Evolutionary conservation across 345 rosid species (phyloP).

Genomic region (Ceriops tagal): DNA sequence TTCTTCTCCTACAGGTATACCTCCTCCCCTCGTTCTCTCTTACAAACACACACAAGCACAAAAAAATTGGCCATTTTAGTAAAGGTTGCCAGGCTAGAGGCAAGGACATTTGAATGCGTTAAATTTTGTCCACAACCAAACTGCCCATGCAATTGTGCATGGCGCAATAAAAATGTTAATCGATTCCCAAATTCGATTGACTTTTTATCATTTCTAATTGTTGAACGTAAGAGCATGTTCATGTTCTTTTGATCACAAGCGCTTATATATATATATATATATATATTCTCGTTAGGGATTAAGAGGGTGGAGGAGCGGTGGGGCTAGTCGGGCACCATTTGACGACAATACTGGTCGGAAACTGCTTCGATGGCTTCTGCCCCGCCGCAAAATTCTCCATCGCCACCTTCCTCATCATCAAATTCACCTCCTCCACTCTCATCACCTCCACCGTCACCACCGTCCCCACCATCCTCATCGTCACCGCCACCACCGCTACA

Average conservation of each 20-base stretch:
- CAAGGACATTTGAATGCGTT: too few species aligned
- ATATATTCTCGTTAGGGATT: slow-evolving; percentile 5
- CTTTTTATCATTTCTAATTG: neutral
- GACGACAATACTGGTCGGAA: slow-evolving; percentile 5
- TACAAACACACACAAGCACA: neutral
- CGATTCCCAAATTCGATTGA: neutral
- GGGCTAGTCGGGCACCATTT: slow-evolving; percentile 19
- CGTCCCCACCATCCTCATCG: slow-evolving; percentile 24
- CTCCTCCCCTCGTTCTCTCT: neutral
- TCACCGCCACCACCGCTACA: slow-evolving; percentile 31
- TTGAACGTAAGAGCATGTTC: neutral
- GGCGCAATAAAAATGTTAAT: too few species aligned
- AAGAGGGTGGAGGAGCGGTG: slow-evolving; percentile 22
- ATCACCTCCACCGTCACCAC: slow-evolving; percentile 15
- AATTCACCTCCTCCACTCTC: slow-evolving; percentile 17
- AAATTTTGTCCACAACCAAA: too few species aligned
- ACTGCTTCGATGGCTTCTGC: slow-evolving; percentile 20
- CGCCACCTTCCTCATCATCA: slow-evolving; percentile 16
- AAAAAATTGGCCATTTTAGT: neutral
- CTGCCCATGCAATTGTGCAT: too few species aligned
- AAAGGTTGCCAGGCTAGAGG: too few species aligned
- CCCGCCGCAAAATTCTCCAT: slow-evolving; percentile 17
- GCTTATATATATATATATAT: neutral
- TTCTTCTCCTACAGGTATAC: slow-evolving; percentile 27
- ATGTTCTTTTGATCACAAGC: neutral